Percentiles rank a stretch among this genome's conserved stretches.
Conservation (phyloP, 169 alveolate genomes). For the Babesia ovata region DNA sequence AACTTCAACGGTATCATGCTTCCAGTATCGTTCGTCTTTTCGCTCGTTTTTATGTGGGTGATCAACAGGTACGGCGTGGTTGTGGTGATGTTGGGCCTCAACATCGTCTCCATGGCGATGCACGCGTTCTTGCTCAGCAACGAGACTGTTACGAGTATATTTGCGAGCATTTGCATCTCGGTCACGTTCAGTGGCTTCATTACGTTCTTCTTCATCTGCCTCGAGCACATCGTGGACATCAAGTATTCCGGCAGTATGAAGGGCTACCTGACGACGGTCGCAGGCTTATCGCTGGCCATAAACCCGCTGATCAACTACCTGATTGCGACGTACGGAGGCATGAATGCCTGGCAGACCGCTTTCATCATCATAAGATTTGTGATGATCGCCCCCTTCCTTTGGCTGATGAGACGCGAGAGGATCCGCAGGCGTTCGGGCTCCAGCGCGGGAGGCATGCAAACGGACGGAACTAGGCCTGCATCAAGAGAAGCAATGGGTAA, state of each 20-base stretch:
- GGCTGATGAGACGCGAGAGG: slow-evolving; percentile 30
- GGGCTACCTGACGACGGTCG: slow-evolving; percentile 59
- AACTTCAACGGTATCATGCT: slow-evolving; percentile 43
- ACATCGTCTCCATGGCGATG: slow-evolving; percentile 27
- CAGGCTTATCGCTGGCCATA: slow-evolving; percentile 40
- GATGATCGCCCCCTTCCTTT: slow-evolving; percentile 33
- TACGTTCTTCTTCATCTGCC: slow-evolving; percentile 49
- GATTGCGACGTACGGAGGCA: slow-evolving; percentile 4
- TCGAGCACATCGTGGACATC: slow-evolving; percentile 58
- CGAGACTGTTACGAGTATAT: slow-evolving; percentile 9
- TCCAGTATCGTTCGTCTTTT: slow-evolving; percentile 49
- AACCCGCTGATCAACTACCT: slow-evolving; percentile 43
- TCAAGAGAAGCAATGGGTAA: too few relatives aligned
- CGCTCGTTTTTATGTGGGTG: slow-evolving; percentile 46
- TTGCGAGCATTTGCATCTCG: slow-evolving; percentile 57
- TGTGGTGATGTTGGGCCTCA: slow-evolving; percentile 38
- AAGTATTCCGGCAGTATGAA: slow-evolving; percentile 65
- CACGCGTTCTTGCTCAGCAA: slow-evolving; percentile 40
- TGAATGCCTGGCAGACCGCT: slow-evolving; percentile 23
- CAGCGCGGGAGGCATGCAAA: neutral
- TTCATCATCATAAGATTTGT: slow-evolving; percentile 18
- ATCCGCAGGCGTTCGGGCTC: slow-evolving; percentile 4
- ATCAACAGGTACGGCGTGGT: slow-evolving; percentile 39
- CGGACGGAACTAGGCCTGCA: neutral
- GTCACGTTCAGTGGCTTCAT: slow-evolving; percentile 61